A percentile compares a stretch with the other conserved stretches of the same genome.
Evolutionary conservation across 2,329 filamentous ascomycete genomes (phyloP).

Genomic region (Pyrenophora seminiperda): DNA sequence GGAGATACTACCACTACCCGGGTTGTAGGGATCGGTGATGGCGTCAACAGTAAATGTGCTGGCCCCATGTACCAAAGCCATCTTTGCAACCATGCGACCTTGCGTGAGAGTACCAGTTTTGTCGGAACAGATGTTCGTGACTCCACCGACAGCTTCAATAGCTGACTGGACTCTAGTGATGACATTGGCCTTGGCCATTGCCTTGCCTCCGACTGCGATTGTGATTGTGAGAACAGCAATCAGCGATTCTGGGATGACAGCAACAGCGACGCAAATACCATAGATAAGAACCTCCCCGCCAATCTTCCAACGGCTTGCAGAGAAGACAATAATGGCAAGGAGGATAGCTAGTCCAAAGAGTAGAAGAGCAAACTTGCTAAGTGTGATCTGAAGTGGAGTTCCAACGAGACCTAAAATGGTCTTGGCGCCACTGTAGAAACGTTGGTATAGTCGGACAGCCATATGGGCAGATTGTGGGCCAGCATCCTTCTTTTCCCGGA

Average conservation of each 20-base stretch:
- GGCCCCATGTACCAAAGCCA: conserved; percentile 45
- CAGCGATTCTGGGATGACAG: conserved; percentile 58
- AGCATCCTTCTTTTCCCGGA: conserved; percentile 66
- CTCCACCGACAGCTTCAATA: conserved; percentile 49
- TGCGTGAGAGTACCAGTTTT: conserved; percentile 50
- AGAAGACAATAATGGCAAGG: conserved; percentile 71
- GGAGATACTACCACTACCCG: conserved; percentile 40
- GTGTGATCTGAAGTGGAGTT: conserved; percentile 81
- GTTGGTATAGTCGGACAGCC: conserved; percentile 29
- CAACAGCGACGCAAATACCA: conserved; percentile 54
- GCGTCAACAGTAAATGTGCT: conserved; percentile 42
- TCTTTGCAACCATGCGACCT: conserved; percentile 49
- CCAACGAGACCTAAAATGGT: conserved; percentile 71
- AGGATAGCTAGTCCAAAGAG: conserved; percentile 64
- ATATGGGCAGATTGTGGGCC: conserved; percentile 55
- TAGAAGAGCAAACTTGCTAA: conserved; percentile 76
- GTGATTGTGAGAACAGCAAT: conserved; percentile 72
- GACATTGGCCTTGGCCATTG: conserved; percentile 50
- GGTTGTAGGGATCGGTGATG: conserved; percentile 45
- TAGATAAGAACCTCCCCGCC: conserved; percentile 55
- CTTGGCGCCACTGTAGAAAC: conserved; percentile 48
- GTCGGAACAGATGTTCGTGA: conserved; percentile 51
- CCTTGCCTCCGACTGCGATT: conserved; percentile 56
- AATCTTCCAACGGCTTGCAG: conserved; percentile 59
- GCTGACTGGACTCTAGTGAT: conserved; percentile 48